Evolutionary conservation across 2,329 filamentous ascomycete species (phyloP), one percentile per base, ranked within the genome.

Genomic region (Venturiaceae sp.): DNA sequence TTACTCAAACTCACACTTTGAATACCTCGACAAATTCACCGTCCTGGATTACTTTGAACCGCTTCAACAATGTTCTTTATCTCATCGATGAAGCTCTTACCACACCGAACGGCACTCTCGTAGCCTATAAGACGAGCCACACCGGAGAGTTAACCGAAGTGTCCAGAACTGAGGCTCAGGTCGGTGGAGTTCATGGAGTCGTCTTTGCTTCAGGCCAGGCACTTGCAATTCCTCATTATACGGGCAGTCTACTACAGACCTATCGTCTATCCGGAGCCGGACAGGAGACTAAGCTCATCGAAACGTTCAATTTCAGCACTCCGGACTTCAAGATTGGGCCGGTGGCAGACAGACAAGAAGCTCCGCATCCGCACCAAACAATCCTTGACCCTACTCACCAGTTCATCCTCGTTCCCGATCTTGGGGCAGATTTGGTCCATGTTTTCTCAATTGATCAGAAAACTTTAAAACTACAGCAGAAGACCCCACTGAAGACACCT

Each of bases 21-120:
- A 63, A 65, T 69, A 26, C 68, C 79, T 21, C 74, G 74, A 56
- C 74, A 73, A 26, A 74, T 36, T 79, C 77, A 60, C 80, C 84
- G 4, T 80, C 82, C 9, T 87, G 84, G 83, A 71, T 87, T 58
- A 80, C 80, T n/a, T 73, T 83, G 23, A 79, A 83, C 65, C 68
- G 74, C 60, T 65, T 71, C 47, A 74, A 77, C 61, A 72, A 73
- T 21, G 68, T 76, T 13, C 71, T 87, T 9, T 84, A 81, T 70
- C 86, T 83, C 69, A 64, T 81, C 46, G 79, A 87, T 63, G 84
- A 87, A 72, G 55, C 44, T 16, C 9, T 53, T 23, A 19, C 16
- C 23, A 14, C 26, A 2, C 26, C 44, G 2, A 53, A 58, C 14
- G 55, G 55, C 46, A 36, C 55, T 28, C 55, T 58, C 33, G 46